Conservation (phyloP, 2,329 filamentous ascomycete species). For the Colletotrichum sansevieriae region DNA sequence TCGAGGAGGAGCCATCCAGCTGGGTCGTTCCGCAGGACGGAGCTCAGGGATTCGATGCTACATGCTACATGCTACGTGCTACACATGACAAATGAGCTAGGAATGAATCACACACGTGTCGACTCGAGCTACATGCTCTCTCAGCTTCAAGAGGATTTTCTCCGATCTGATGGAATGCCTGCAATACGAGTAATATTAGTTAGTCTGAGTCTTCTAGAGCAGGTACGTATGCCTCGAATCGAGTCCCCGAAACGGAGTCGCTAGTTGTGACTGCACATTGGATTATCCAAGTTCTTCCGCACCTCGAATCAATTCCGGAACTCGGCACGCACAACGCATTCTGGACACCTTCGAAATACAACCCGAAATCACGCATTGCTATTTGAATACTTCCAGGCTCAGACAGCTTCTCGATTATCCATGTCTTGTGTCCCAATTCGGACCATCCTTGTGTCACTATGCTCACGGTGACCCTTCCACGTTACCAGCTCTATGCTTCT, state of each 20-base stretch:
- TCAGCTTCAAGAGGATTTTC: not conserved
- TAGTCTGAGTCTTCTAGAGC: not conserved
- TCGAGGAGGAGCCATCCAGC: not conserved
- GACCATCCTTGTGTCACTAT: too few relatives aligned
- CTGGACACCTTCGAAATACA: too few relatives aligned
- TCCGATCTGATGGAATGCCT: too few relatives aligned
- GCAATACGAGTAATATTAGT: too few relatives aligned
- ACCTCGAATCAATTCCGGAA: conserved; percentile 18
- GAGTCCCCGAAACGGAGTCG: conserved; percentile 40
- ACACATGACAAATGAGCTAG: not conserved
- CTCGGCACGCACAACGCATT: conserved; percentile 16
- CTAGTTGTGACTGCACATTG: conserved; percentile 15
- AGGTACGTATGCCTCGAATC: conserved; percentile 44
- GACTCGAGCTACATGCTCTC: not conserved
- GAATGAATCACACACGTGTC: not conserved
- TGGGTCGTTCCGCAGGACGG: not conserved
- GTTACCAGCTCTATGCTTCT: too few relatives aligned
- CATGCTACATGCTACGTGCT: too few relatives aligned
- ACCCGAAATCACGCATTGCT: too few relatives aligned
- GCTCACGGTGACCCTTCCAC: too few relatives aligned
- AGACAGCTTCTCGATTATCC: too few relatives aligned
- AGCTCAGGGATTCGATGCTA: too few relatives aligned
- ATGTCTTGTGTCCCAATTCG: too few relatives aligned
- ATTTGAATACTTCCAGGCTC: too few relatives aligned
- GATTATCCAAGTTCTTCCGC: not conserved